phyloP scores from a whole-genome alignment of 495 filamentous ascomycete species.

The Xylaria cubensis region DNA sequence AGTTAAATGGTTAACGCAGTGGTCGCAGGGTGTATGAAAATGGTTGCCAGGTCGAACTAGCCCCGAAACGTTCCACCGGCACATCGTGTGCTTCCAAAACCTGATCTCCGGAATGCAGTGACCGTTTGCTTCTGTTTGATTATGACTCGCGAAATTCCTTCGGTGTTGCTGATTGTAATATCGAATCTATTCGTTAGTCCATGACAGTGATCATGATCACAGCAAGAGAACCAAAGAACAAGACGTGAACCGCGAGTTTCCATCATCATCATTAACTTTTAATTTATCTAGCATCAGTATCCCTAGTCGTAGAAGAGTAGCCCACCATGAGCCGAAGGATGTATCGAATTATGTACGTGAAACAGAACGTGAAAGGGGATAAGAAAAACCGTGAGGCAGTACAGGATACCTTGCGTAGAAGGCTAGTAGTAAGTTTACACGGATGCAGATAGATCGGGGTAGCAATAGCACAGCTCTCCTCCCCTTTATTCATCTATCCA shows the following conservation, averaged over 20 bases:
- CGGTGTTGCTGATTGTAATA: not conserved
- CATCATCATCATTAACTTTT: constrained; percentile 32
- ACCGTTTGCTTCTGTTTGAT: not conserved
- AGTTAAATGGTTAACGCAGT: not conserved
- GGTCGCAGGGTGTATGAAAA: not conserved
- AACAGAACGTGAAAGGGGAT: not conserved
- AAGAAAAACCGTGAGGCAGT: constrained; percentile 15
- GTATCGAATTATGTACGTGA: constrained; percentile 26
- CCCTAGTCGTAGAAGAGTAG: constrained; percentile 27
- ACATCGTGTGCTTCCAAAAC: too few relatives aligned
- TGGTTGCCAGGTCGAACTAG: not conserved
- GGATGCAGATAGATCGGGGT: constrained; percentile 7
- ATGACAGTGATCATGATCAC: not conserved
- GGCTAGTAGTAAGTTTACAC: not conserved
- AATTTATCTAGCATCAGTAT: constrained; percentile 28
- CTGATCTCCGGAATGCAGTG: not conserved
- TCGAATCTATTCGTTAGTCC: not conserved
- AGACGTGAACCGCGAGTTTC: not conserved
- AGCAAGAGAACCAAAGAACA: not conserved
- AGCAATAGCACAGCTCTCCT: constrained; percentile 22
- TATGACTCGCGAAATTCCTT: not conserved
- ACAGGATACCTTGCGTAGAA: constrained; percentile 3
- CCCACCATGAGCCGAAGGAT: constrained; percentile 18
- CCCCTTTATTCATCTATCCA: constrained; percentile 6
- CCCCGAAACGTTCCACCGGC: too few relatives aligned